Conservation (phyloP, 1,284 basidiomycete species). For the Leccinum fuscescens region DNA sequence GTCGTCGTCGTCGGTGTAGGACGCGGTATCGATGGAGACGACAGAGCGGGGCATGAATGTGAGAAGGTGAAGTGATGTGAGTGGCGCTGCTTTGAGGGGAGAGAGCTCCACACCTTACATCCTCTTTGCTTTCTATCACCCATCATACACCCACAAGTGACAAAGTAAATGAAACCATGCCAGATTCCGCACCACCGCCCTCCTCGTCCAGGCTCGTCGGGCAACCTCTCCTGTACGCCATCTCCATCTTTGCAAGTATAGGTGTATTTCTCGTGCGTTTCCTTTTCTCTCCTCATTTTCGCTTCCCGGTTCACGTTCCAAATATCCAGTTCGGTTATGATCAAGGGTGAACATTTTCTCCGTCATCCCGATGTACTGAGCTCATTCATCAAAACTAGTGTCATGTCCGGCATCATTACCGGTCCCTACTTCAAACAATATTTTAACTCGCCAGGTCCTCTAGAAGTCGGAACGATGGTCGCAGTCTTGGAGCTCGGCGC, state of each 20-base stretch:
- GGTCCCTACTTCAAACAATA: constrained; percentile 85
- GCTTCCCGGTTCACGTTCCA: constrained; percentile 13
- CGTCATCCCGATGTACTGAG: constrained; percentile 12
- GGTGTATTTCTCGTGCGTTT: constrained; percentile 81
- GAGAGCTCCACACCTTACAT: constrained; percentile 1
- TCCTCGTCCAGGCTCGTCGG: constrained; percentile 67
- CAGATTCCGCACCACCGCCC: constrained; percentile 30
- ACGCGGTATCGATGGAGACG: constrained; percentile 46
- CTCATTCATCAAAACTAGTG: constrained; percentile 46
- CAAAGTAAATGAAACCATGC: constrained; percentile 47
- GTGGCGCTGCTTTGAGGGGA: constrained; percentile 12
- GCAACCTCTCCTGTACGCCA: constrained; percentile 76
- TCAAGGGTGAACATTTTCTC: constrained; percentile 63
- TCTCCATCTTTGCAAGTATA: constrained; percentile 82
- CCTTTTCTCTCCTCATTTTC: background rate
- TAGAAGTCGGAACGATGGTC: constrained; percentile 84
- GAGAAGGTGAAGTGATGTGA: background rate
- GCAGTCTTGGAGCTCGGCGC: constrained; percentile 92
- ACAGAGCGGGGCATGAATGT: constrained; percentile 42
- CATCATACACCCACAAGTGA: constrained; percentile 13
- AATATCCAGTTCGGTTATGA: constrained; percentile 81
- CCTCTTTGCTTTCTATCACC: constrained; percentile 9
- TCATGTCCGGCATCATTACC: constrained; percentile 93
- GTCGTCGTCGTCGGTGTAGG: constrained; percentile 43
- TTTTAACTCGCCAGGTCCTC: constrained; percentile 75